These are phyloP conservation scores for Eucalyptus melliodora DNA, from an alignment of 345 rosid genomes.

Conservation along the genomic window DNA sequence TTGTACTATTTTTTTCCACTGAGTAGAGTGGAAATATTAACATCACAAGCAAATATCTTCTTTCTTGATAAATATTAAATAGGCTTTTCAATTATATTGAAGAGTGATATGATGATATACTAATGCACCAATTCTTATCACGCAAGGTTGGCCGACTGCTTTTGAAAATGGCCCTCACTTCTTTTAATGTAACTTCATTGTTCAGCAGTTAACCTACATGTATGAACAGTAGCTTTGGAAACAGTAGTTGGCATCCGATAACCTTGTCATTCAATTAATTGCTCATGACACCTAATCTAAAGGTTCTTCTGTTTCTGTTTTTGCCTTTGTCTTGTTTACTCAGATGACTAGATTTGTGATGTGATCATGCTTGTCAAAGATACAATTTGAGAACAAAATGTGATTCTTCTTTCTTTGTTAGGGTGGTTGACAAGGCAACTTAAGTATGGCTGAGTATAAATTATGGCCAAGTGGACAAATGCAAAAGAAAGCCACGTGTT, in stretches of 20 bases:
- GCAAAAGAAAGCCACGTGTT: not conserved
- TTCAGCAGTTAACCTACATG: not conserved
- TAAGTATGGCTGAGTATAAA: not conserved
- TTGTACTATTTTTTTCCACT: not conserved
- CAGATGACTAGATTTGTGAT: not conserved
- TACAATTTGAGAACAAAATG: not conserved
- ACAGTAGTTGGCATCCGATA: not conserved
- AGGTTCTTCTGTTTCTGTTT: not conserved
- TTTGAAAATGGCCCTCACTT: not conserved
- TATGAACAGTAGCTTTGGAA: not conserved
- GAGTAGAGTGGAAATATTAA: not conserved
- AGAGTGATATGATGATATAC: not conserved
- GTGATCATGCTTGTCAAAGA: not conserved
- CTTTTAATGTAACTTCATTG: not conserved
- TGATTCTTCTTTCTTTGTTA: not conserved
- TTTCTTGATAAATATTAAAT: not conserved
- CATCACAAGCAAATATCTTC: not conserved
- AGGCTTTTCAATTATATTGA: not conserved
- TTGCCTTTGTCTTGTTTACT: not conserved
- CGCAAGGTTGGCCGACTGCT: not conserved
- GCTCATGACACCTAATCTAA: not conserved
- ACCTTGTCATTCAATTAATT: not conserved
- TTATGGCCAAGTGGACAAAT: not conserved
- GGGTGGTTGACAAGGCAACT: not conserved
- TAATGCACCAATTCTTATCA: not conserved